Evolutionary conservation across 164 flowering plant genomes (phyloP).

Genomic region (Kalanchoe fedtschenkoi): DNA sequence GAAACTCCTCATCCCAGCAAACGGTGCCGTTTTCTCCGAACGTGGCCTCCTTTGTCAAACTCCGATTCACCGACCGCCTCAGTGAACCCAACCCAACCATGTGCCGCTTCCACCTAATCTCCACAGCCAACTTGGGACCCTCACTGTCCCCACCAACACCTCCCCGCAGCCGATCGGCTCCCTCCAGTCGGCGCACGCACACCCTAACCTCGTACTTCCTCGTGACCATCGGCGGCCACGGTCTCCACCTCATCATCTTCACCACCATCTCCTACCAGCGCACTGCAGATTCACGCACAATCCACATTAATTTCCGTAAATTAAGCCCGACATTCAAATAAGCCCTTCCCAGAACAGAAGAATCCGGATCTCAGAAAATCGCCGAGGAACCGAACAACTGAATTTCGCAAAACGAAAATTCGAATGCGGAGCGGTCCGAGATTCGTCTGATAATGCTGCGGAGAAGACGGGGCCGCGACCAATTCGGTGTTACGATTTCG

Average conservation of each 20-base stretch:
- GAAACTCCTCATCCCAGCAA: conserved; percentile 87
- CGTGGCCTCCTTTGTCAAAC: conserved; percentile 55
- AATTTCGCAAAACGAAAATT: not conserved
- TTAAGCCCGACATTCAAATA: too few relatives aligned
- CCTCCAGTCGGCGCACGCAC: conserved; percentile 41
- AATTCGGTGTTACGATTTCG: not conserved
- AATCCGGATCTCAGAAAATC: not conserved
- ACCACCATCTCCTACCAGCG: conserved; percentile 49
- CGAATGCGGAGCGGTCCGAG: not conserved
- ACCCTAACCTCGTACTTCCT: conserved; percentile 73
- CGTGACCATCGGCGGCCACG: conserved; percentile 73
- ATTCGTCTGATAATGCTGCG: not conserved
- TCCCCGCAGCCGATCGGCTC: conserved; percentile 8
- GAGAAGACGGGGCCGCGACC: not conserved
- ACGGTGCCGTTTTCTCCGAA: conserved; percentile 33
- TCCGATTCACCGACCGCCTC: conserved; percentile 61
- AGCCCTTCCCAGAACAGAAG: not conserved
- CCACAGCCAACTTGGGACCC: conserved; percentile 39
- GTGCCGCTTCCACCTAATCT: conserved; percentile 85
- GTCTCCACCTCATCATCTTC: conserved; percentile 96
- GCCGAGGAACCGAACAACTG: too few relatives aligned
- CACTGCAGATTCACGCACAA: too few relatives aligned
- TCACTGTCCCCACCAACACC: conserved; percentile 27
- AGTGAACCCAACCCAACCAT: conserved; percentile 48
- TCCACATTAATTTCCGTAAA: too few relatives aligned